Percentiles rank a stretch among this genome's conserved stretches.
phyloP scores from a whole-genome alignment of 1,139 yeast species.

The Casaregolazyma suthepensis region DNA sequence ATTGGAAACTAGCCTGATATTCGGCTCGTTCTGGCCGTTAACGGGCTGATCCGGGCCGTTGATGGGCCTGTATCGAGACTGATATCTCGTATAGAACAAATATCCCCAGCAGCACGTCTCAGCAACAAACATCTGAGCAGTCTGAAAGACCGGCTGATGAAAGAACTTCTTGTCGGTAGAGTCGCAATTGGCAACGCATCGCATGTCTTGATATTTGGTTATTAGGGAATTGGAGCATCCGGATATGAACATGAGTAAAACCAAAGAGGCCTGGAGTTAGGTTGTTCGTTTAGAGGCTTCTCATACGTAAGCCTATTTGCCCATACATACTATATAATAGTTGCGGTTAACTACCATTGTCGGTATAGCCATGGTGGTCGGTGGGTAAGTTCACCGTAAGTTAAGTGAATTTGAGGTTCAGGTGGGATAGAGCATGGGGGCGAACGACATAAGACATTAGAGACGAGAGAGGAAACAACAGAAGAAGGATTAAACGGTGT shows the following conservation, averaged over 20 bases:
- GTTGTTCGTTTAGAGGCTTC: background rate
- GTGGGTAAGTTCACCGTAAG: background rate
- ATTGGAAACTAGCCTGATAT: background rate
- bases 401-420: background rate
- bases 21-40: constrained; percentile 9
- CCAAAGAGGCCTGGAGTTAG: constrained; percentile 20
- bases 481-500: too few relatives aligned
- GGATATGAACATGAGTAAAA: constrained; percentile 43
- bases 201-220: constrained; percentile 74
- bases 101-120: constrained; percentile 49
- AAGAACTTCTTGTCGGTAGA: constrained; percentile 41
- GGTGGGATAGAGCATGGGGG: background rate
- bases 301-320: background rate
- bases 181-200: constrained; percentile 55
- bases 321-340: constrained; percentile 2
- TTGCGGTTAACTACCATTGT: background rate
- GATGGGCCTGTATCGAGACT: background rate
- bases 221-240: constrained; percentile 71
- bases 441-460: background rate
- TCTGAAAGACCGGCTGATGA: constrained; percentile 76
- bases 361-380: background rate
- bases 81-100: constrained; percentile 6
- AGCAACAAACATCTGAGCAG: constrained; percentile 77
- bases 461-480: too few relatives aligned
- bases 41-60: background rate